A percentile compares a stretch with the other conserved stretches of the same genome.
Conservation (phyloP, 495 filamentous ascomycete species). For the Cercophora newfieldiana region DNA sequence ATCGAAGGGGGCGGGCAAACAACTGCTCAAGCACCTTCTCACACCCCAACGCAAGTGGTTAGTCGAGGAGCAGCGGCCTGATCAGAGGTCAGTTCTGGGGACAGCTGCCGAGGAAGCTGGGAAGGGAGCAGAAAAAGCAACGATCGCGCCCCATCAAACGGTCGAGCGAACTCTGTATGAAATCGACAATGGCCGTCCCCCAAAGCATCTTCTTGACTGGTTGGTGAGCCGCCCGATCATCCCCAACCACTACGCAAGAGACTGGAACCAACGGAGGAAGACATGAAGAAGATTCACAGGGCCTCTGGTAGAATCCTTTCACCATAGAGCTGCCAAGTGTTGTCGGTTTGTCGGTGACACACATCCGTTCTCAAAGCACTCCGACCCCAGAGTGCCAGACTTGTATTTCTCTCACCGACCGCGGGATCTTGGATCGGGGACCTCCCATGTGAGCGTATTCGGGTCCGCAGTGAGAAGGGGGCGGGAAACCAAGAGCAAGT, state of each 20-base stretch:
- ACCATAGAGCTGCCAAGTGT: neutral
- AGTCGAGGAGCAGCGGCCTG: neutral
- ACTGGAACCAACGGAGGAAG: neutral
- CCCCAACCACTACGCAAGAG: neutral
- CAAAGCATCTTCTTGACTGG: neutral
- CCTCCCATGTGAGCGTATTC: neutral
- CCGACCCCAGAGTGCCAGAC: neutral
- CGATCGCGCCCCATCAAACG: constrained; percentile 10
- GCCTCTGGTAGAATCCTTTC: too few species aligned
- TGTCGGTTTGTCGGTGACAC: neutral
- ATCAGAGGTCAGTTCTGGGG: neutral
- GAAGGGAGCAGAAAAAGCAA: neutral
- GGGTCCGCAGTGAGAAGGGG: neutral
- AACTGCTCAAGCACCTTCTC: neutral
- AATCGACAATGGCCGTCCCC: neutral
- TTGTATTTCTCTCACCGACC: neutral
- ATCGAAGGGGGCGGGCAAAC: neutral
- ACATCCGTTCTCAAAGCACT: neutral
- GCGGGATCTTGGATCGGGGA: neutral
- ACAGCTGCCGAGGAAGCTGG: constrained; percentile 1
- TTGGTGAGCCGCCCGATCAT: neutral
- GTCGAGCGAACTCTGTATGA: neutral
- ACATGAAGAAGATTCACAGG: neutral
- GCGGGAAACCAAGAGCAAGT: neutral
- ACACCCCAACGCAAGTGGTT: too few species aligned